A percentile compares a stretch with the other conserved stretches of the same genome.
Conservation (phyloP, 371 early-diverging fungal species). For the Choanephora cucurbitarum region DNA sequence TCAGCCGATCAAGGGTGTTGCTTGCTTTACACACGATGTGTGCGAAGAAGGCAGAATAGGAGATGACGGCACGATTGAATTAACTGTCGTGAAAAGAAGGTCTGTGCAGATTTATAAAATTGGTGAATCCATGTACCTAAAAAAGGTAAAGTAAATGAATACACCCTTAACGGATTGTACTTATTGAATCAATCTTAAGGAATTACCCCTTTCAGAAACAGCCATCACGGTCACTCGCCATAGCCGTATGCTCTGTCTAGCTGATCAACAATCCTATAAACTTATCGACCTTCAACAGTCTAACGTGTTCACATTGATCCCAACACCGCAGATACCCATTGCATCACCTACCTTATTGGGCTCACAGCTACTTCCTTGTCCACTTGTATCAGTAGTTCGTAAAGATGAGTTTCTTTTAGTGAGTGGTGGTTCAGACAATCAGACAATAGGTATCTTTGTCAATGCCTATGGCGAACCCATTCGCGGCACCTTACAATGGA, state of each 20-base stretch:
- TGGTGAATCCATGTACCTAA: conserved; percentile 48
- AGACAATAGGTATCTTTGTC: conserved; percentile 77
- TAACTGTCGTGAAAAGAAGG: conserved; percentile 66
- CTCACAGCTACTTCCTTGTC: conserved; percentile 48
- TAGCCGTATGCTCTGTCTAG: conserved; percentile 62
- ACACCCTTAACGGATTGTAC: background rate
- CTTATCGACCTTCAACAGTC: conserved; percentile 57
- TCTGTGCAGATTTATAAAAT: conserved; percentile 59
- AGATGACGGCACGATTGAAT: conserved; percentile 61
- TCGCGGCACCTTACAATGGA: conserved; percentile 80
- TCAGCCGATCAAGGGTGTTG: conserved; percentile 67
- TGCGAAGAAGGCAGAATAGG: conserved; percentile 60
- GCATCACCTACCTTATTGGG: conserved; percentile 43
- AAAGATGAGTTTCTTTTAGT: conserved; percentile 76
- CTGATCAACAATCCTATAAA: conserved; percentile 67
- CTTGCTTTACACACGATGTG: conserved; percentile 64
- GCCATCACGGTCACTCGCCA: conserved; percentile 58
- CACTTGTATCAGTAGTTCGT: conserved; percentile 63
- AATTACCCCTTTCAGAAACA: conserved; percentile 65
- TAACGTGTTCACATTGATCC: conserved; percentile 58
- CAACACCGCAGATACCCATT: conserved; percentile 50
- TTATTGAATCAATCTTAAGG: conserved; percentile 50
- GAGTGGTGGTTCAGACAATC: conserved; percentile 53
- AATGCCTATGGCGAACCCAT: conserved; percentile 70
- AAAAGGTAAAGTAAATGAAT: conserved; percentile 43